Percentiles rank a stretch among this genome's conserved stretches.
Evolutionary conservation across 148 eudicot species (phyloP).

Genomic region (Amaranthus palmeri): DNA sequence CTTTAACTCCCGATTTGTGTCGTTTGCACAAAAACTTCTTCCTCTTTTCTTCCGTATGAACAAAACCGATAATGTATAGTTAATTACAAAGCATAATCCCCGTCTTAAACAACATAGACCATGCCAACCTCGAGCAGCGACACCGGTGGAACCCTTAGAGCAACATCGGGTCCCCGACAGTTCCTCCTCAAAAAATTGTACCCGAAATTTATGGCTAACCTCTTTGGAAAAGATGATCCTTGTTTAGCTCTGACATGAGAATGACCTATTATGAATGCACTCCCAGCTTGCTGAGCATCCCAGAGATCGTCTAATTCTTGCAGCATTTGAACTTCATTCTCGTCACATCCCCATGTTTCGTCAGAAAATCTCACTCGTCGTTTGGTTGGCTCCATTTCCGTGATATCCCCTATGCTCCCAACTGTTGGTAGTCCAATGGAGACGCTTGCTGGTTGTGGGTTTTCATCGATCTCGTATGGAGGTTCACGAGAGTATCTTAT

Average conservation of each 20-base stretch:
- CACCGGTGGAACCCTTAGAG: constrained; percentile 73
- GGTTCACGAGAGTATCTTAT: constrained; percentile 33
- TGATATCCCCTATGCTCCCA: constrained; percentile 44
- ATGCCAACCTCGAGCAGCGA: constrained; percentile 88
- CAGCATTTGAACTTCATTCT: constrained; percentile 30
- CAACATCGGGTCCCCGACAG: constrained; percentile 80
- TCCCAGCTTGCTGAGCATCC: constrained; percentile 70
- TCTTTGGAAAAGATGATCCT: constrained; percentile 71
- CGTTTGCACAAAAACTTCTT: neutral
- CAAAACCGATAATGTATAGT: constrained; percentile 7
- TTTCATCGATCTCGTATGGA: constrained; percentile 51
- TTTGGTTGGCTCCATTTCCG: constrained; percentile 33
- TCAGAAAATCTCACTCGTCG: constrained; percentile 55
- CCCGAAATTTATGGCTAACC: constrained; percentile 67
- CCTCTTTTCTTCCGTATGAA: constrained; percentile 3
- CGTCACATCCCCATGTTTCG: constrained; percentile 34
- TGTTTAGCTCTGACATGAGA: constrained; percentile 79
- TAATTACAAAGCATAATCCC: constrained; percentile 16
- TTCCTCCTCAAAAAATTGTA: constrained; percentile 79
- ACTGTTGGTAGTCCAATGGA: constrained; percentile 53
- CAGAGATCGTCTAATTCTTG: constrained; percentile 65
- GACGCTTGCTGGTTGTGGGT: constrained; percentile 56
- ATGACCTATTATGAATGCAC: constrained; percentile 81
- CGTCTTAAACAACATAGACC: constrained; percentile 70
- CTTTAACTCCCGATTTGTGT: neutral